Base-by-base conservation (phyloP, 106 monocot genomes). In the Dactylorhiza incarnata region DNA sequence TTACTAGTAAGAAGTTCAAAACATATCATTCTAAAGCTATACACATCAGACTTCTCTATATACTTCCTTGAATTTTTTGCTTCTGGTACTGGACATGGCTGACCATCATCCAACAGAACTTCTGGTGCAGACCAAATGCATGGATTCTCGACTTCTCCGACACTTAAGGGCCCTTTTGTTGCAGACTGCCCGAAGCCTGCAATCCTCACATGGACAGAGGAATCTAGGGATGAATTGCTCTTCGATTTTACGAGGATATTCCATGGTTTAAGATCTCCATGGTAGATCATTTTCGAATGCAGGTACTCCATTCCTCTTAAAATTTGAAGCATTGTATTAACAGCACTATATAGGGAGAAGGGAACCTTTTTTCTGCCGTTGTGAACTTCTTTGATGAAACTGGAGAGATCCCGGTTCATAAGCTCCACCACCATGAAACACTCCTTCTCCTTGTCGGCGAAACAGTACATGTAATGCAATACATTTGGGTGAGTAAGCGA, bases 21-120 rank as follows among this genome's bases (percentile, higher is more conserved):
- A 68, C 90, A 85, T 50, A 87, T 78, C 90, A 90, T 90, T 0
- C 58, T 82, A 48, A 85, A 90, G 81, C 90, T 87, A 63, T 89
- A 89, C 9, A 89, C 85, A 74, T 89, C 89, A n/a, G 89, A 81
- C 51, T 89, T 89, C 74, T 89, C 89, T 1, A 83, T 72, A 53
- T 58, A 73, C 72, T 79, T 89, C 7, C 58, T 76, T 0, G 14
- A 25, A 54, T 29, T 53, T 7, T n/a, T 53, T 29, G 51, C 74
- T 44, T 73, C 73, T 66, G 25, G 23, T 59, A n/a, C 17, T 37
- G 37, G 37, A 72, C 48, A 19, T 72, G 44, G 71, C 20, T 84
- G 79, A 10, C 81, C 85, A 22, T 82, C 71, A 17, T 85, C 83
- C 2, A 54, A 43, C 4, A 85, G 50, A 49, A 88, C 83, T 51